Base-by-base conservation (phyloP, 2,329 filamentous ascomycete genomes). In the Rhinocladiella similis region DNA sequence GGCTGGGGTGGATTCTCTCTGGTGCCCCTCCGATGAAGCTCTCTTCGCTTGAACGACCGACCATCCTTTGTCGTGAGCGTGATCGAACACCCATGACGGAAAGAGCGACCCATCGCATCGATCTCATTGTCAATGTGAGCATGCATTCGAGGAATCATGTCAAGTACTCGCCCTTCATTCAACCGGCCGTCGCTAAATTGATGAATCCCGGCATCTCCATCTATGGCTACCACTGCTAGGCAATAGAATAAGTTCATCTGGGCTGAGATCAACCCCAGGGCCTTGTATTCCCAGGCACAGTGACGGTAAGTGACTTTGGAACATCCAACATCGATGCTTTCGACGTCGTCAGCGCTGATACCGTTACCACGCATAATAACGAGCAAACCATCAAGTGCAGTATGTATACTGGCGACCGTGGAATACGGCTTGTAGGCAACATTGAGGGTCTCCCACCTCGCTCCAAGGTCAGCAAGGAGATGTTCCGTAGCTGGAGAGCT, bases 401-500 rank as follows among this genome's bases (percentile, higher is more conserved):
- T 63, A 56, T 75, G 72, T 2, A 68, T 68, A 3, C 64, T 70
- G 3, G 68, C 72, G 64, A 74, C 69, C 7, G 66, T 64, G 1
- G 73, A 65, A 56, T 74, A 70, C n/a, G 68, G 64, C 57, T 76
- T 76, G 35, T 74, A 63, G 1, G 66, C 62, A 19, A 75, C 67
- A 5, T 63, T 51, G 12, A 67, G 41, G 10, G 63, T 71, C 54
- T 73, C 60, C 73, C 74, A 76, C 10, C 46, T 62, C 33, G 65
- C 35, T 1, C 74, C 72, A 12, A 77, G 66, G 1, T 57, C 69
- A 35, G 67, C 60, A 22, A 60, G 47, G 22, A 73, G 38, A 55
- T 69, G 69, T 29, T 54, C 22, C 10, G 45, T 9, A 10, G 22
- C 65, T 52, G 16, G 22, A 25, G 22, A 25, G 22, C 22, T 25